These are phyloP conservation scores for Samsoniella hepiali DNA, from an alignment of 2,329 filamentous ascomycete species.

Conservation along the genomic window DNA sequence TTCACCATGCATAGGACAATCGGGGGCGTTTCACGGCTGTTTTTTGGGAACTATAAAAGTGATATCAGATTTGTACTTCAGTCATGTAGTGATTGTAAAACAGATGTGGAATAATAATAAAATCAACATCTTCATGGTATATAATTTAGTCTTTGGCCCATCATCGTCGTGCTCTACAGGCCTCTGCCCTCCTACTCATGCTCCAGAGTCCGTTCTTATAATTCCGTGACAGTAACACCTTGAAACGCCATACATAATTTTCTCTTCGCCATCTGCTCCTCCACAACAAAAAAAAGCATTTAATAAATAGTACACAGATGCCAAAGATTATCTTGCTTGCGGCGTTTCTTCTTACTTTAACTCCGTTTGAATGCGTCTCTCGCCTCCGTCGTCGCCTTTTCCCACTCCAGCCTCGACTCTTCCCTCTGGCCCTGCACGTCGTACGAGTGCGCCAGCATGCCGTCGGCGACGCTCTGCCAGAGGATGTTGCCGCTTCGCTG, in stretches of 20 bases:
- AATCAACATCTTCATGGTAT: constrained; percentile 20
- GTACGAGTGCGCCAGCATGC: constrained; percentile 71
- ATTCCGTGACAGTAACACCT: constrained; percentile 11
- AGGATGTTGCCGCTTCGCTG: constrained; percentile 66
- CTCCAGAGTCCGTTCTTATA: constrained; percentile 7
- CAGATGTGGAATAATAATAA: not conserved
- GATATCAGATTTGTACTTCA: not conserved
- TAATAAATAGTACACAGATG: constrained; percentile 25
- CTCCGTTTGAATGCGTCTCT: constrained; percentile 40
- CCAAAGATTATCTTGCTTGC: constrained; percentile 15
- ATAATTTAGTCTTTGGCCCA: constrained; percentile 23
- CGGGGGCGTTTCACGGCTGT: constrained; percentile 1
- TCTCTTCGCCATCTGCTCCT: not conserved
- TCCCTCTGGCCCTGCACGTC: constrained; percentile 65
- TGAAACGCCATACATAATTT: constrained; percentile 3
- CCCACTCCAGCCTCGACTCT: constrained; percentile 40
- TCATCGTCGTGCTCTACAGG: constrained; percentile 28
- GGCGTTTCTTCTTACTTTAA: constrained; percentile 23
- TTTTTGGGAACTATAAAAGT: constrained; percentile 1
- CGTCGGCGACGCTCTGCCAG: constrained; percentile 78
- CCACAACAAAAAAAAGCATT: constrained; percentile 9
- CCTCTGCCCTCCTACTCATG: constrained; percentile 19
- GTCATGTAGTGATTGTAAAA: not conserved
- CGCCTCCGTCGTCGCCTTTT: constrained; percentile 42
- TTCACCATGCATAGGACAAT: constrained; percentile 1